Evolutionary conservation across 345 rosid genomes (phyloP).

Genomic region (Eucalyptus polybractea): DNA sequence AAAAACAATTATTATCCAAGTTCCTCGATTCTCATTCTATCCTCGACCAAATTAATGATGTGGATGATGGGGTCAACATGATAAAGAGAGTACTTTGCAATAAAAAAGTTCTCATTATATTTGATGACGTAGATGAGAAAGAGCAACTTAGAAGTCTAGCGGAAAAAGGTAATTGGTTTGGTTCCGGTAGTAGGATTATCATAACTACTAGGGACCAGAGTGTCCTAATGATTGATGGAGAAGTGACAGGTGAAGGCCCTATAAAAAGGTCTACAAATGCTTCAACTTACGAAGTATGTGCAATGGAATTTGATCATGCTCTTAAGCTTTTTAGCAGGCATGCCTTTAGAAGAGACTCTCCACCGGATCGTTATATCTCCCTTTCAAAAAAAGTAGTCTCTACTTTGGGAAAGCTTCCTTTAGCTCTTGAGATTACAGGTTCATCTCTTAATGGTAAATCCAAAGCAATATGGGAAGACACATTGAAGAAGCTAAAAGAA

Average conservation of each 20-base stretch:
- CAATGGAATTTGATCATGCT: no score
- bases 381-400: fast-evolving
- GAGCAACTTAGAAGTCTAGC: fast-evolving
- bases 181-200: fast-evolving
- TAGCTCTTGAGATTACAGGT: no score
- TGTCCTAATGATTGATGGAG: no score
- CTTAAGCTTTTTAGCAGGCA: no score
- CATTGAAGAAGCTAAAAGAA: no score
- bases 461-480: fast-evolving
- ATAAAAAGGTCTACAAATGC: fast-evolving
- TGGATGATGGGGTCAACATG: neutral
- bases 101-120: no score
- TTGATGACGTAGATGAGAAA: no score
- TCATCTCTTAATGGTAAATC: no score
- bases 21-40: neutral
- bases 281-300: fast-evolving
- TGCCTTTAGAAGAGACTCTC: no score
- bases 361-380: fast-evolving
- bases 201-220: no score
- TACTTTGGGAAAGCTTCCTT: no score
- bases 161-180: fast-evolving
- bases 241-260: no score
- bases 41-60: neutral
- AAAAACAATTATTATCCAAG: neutral
- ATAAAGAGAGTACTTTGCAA: neutral